A percentile compares a stretch with the other conserved stretches of the same genome.
Evolutionary conservation across 2,329 filamentous ascomycete genomes (phyloP).

Genomic region (Beauveria asiatica): DNA sequence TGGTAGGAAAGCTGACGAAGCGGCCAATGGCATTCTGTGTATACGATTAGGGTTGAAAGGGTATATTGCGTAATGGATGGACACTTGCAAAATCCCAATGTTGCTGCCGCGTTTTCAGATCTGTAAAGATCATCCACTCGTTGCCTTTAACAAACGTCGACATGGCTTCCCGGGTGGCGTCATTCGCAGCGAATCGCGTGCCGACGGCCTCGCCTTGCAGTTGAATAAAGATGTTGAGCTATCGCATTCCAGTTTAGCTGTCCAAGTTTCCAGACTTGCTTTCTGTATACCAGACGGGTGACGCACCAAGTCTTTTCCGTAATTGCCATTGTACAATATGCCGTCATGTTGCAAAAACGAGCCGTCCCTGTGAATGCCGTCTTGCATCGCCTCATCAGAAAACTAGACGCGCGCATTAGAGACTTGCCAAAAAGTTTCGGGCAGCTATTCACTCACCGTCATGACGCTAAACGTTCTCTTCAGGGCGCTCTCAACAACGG

Average conservation of each 20-base stretch:
- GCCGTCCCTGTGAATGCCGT: constrained; percentile 19
- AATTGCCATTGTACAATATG: constrained; percentile 19
- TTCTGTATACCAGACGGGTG: too few species aligned
- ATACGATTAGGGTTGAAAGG: background rate
- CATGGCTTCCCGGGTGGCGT: constrained; percentile 14
- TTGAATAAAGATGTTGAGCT: constrained; percentile 19
- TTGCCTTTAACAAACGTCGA: constrained; percentile 15
- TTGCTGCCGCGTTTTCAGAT: constrained; percentile 12
- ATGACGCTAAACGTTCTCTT: constrained; percentile 15
- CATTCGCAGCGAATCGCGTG: constrained; percentile 16
- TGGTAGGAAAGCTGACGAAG: constrained; percentile 17
- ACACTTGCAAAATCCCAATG: constrained; percentile 18
- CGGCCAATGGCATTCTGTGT: constrained; percentile 17
- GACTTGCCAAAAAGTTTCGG: background rate
- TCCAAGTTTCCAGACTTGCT: too few species aligned
- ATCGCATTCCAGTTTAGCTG: background rate
- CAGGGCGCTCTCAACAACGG: constrained; percentile 15
- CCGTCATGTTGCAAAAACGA: constrained; percentile 18
- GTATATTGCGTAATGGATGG: background rate
- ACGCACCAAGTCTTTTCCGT: constrained; percentile 18
- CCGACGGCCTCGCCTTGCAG: constrained; percentile 16
- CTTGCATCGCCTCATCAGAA: constrained; percentile 11
- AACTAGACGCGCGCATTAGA: constrained; percentile 10
- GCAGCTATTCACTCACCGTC: constrained; percentile 9
- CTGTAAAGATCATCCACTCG: constrained; percentile 18